Evolutionary conservation across 129 eudicot genomes (phyloP).

Genomic region (Flaveria ramosissima): DNA sequence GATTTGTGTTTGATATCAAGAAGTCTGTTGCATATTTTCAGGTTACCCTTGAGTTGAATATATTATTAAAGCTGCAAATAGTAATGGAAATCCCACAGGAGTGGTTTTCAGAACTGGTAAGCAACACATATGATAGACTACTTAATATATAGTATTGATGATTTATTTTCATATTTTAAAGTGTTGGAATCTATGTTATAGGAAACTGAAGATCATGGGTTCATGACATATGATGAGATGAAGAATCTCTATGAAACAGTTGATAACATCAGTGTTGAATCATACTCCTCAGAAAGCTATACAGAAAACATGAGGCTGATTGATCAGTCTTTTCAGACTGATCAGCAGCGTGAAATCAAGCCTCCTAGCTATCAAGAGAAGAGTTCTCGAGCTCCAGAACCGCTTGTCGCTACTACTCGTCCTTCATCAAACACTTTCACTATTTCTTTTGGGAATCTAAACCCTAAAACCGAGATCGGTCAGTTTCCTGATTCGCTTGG

Average conservation of each 20-base stretch:
- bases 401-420: background rate
- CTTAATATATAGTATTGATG: background rate
- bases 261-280: constrained; percentile 25
- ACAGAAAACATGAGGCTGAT: constrained; percentile 13
- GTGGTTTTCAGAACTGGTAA: constrained; percentile 36
- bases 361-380: constrained; percentile 10
- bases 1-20: background rate
- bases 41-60: constrained; percentile 20
- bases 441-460: constrained; percentile 33
- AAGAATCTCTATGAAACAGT: constrained; percentile 2
- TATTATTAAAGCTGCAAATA: background rate
- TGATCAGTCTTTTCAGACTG: constrained; percentile 24
- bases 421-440: constrained; percentile 37
- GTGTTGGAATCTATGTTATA: constrained; percentile 7
- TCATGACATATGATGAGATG: constrained; percentile 22
- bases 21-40: background rate
- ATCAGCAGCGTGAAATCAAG: background rate
- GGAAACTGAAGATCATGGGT: constrained; percentile 28
- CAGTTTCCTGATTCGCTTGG: constrained; percentile 14
- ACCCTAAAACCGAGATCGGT: constrained; percentile 13
- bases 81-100: constrained; percentile 23
- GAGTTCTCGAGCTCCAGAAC: constrained; percentile 9
- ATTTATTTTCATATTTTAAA: background rate
- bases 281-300: constrained; percentile 18
- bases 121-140: background rate